phyloP scores from a whole-genome alignment of 352 stramenopile species.

The Phytophthora colocasiae region DNA sequence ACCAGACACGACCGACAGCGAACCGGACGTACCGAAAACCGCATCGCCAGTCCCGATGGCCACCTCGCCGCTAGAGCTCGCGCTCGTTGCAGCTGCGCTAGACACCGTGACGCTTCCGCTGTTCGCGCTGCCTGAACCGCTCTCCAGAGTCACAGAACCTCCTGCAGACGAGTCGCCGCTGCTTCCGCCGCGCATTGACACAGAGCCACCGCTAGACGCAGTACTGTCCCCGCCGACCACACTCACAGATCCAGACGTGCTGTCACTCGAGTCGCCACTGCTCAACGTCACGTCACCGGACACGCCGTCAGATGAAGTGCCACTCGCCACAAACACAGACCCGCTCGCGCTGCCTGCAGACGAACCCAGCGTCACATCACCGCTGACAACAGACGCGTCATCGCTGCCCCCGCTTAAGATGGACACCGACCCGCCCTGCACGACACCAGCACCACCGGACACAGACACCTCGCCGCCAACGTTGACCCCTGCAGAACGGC shows the following conservation, averaged over 20 bases:
- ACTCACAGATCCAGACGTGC: constrained; percentile 14
- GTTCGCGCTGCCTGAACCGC: constrained; percentile 10
- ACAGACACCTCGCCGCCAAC: constrained; percentile 23
- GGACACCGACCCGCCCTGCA: constrained; percentile 15
- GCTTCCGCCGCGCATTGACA: constrained; percentile 7
- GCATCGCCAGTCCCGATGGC: constrained; percentile 2
- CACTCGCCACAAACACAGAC: constrained; percentile 18
- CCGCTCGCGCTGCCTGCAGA: constrained; percentile 19
- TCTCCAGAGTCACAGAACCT: constrained; percentile 17
- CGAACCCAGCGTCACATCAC: constrained; percentile 14
- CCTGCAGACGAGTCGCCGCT: not conserved
- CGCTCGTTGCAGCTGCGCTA: not conserved
- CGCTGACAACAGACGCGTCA: constrained; percentile 16
- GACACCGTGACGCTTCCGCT: constrained; percentile 3
- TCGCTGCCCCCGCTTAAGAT: constrained; percentile 17
- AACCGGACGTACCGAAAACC: constrained; percentile 12
- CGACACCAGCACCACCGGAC: constrained; percentile 18
- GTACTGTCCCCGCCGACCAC: constrained; percentile 14
- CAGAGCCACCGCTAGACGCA: not conserved
- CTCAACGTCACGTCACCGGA: constrained; percentile 20
- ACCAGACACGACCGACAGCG: constrained; percentile 13
- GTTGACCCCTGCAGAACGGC: constrained; percentile 23
- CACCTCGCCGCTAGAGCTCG: constrained; percentile 8
- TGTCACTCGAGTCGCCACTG: constrained; percentile 23
- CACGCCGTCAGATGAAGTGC: constrained; percentile 12